Evolutionary conservation across 2,329 filamentous ascomycete species (phyloP), one percentile per base, ranked within the genome.

Genomic region (Aspergillus sp.): DNA sequence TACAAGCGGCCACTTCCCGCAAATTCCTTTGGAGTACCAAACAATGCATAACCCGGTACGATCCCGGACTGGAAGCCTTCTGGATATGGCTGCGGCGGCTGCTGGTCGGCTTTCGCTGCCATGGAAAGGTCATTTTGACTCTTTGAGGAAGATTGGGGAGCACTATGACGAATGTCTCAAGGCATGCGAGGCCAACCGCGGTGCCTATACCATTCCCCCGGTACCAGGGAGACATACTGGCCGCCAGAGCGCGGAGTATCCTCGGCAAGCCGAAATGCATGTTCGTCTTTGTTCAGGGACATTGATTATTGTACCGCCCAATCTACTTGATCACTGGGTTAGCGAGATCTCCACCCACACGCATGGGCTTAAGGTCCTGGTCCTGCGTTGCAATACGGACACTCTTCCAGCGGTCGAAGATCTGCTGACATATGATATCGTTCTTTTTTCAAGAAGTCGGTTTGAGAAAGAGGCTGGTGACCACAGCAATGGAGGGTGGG

Each of bases 301-400:
- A 0, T 79, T 98, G 3, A 81, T 97, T 19, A 85, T 97, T 31
- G 92, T 93, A 0, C 94, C 94, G 0, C 83, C 88, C 15, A 97
- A 97, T 71, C 81, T 97, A 25, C 81, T 96, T 3, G 84, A 89
- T 57, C 94, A 98, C 74, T 97, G 94, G 94, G 81, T 85, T 57
- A 83, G 87, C 11, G 92, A 97, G 71, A 92, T 97, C 11, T 74
- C 81, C 3, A 93, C 92, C 70, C 94, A 97, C 71, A 90, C 92
- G 0, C 75, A 82, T 38, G 84, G 85, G 0, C 78, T 97, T 0
- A 85, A 83, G 9, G 83, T 92, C 0, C 79, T 95, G 0, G 79
- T 89, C 0, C 76, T 96, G 38, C 82, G 86, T 23, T 81, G 83
- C 8, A 69, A 76, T 4, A 79, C 79, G 4, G 80, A 82, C 23